Evolutionary conservation across 768 basidiomycete species (phyloP).

Genomic region (Cyathus striatus): DNA sequence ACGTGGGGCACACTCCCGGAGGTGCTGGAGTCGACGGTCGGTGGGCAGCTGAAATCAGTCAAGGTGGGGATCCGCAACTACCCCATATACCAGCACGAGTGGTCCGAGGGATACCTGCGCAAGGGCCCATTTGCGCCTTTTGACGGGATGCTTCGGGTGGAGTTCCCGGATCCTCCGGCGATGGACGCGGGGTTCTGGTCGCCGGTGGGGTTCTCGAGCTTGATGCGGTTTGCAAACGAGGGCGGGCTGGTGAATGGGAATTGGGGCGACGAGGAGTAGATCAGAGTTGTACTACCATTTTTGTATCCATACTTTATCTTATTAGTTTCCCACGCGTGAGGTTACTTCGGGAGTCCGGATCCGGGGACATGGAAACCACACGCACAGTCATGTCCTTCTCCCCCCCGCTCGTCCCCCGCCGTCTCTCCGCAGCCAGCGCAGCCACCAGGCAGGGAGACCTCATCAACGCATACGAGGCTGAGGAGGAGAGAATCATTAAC

Average conservation of each 20-base stretch:
- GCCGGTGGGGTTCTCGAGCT: not conserved
- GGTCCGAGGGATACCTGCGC: conserved; percentile 9
- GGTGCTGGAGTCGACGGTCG: conserved; percentile 12
- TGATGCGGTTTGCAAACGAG: no score
- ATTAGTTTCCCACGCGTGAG: no score
- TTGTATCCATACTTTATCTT: no score
- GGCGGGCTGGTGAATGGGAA: not conserved
- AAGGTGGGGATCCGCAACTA: conserved; percentile 9
- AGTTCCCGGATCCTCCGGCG: conserved; percentile 7
- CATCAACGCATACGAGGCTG: conserved; percentile 86
- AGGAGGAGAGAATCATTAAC: conserved; percentile 86
- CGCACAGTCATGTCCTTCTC: conserved; percentile 43
- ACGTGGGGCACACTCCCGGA: conserved; percentile 21
- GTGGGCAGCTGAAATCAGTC: conserved; percentile 7
- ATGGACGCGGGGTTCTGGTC: not conserved
- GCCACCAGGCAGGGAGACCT: conserved; percentile 65
- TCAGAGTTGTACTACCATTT: no score
- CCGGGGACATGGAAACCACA: no score
- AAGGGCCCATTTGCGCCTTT: conserved; percentile 11
- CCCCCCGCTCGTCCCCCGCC: conserved; percentile 50
- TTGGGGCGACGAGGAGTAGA: not conserved
- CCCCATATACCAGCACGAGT: conserved; percentile 10
- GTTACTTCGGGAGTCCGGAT: no score
- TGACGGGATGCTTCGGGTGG: conserved; percentile 9
- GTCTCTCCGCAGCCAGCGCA: conserved; percentile 49